A percentile compares a stretch with the other conserved stretches of the same genome.
These are phyloP conservation scores for Saitozyma sp. DNA, from an alignment of 768 basidiomycete species.

Conservation along the genomic window DNA sequence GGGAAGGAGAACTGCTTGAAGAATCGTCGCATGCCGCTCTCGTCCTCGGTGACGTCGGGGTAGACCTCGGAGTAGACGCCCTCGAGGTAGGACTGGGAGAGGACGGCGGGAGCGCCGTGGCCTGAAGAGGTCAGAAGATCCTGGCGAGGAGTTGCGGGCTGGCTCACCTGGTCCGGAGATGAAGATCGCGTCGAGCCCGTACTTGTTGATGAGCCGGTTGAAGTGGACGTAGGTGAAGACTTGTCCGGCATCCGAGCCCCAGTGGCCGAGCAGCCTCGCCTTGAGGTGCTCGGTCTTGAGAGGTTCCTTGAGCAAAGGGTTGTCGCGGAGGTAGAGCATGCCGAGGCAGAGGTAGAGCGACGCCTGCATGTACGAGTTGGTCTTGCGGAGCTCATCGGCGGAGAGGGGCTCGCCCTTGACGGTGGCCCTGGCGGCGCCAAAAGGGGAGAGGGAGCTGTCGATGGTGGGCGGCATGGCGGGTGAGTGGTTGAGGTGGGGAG, in stretches of 20 bases:
- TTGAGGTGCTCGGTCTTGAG: constrained; percentile 69
- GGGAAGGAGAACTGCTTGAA: constrained; percentile 77
- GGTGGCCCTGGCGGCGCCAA: constrained; percentile 39
- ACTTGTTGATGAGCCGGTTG: constrained; percentile 54
- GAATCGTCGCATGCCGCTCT: constrained; percentile 56
- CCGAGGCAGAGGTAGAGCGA: constrained; percentile 63
- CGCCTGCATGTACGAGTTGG: constrained; percentile 42
- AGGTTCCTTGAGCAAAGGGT: constrained; percentile 33
- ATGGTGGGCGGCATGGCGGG: constrained; percentile 5
- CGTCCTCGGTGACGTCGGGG: constrained; percentile 38
- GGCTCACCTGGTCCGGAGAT: constrained; percentile 61
- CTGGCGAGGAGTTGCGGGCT: background rate
- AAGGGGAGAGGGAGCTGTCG: constrained; percentile 16
- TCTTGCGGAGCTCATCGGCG: constrained; percentile 41
- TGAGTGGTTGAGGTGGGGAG: background rate
- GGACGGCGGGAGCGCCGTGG: constrained; percentile 81
- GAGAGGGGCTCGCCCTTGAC: constrained; percentile 33
- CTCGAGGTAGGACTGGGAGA: constrained; percentile 83
- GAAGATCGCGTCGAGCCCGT: constrained; percentile 64
- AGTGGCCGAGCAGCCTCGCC: constrained; percentile 74
- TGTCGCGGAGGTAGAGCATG: constrained; percentile 25
- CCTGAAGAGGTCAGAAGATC: constrained; percentile 52
- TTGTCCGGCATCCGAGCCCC: constrained; percentile 70
- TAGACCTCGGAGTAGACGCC: constrained; percentile 55
- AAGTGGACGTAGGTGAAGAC: constrained; percentile 70